phyloP scores from a whole-genome alignment of 495 filamentous ascomycete genomes.

The Copromyces sp. region DNA sequence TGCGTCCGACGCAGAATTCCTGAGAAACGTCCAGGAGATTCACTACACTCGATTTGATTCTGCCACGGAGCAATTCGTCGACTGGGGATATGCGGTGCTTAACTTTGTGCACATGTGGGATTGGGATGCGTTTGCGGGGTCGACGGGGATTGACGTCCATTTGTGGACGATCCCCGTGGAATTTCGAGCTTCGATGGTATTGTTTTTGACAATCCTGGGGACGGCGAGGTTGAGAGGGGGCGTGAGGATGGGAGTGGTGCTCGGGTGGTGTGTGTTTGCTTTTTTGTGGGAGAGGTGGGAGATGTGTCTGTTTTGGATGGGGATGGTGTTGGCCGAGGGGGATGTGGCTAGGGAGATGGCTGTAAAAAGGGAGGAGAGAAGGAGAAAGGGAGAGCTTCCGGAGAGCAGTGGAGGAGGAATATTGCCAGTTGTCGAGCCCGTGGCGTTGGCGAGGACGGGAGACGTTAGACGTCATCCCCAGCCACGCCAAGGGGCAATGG shows the following conservation, averaged over 20 bases:
- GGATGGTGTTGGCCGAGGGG: slow-evolving; percentile 31
- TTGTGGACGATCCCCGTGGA: slow-evolving; percentile 69
- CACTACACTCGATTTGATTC: slow-evolving; percentile 23
- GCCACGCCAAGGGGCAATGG: background rate
- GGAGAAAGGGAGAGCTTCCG: background rate
- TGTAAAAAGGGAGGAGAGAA: background rate
- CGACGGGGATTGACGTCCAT: slow-evolving; percentile 51
- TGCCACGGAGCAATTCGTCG: slow-evolving; percentile 16
- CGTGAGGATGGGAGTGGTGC: slow-evolving; percentile 17
- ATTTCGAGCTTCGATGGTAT: slow-evolving; percentile 52
- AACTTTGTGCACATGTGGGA: slow-evolving; percentile 31
- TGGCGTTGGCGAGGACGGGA: background rate
- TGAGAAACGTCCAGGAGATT: slow-evolving; percentile 32
- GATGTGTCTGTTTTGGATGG: slow-evolving; percentile 31
- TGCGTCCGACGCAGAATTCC: slow-evolving; percentile 23
- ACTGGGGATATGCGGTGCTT: slow-evolving; percentile 27
- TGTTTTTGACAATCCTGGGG: slow-evolving; percentile 51
- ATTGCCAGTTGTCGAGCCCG: slow-evolving; percentile 6
- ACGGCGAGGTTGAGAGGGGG: slow-evolving; percentile 20
- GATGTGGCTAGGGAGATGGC: slow-evolving; percentile 24
- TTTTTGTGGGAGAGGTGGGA: slow-evolving; percentile 31
- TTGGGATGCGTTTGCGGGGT: slow-evolving; percentile 31
- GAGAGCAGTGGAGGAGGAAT: background rate
- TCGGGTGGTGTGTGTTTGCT: slow-evolving; percentile 19
- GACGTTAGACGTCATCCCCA: background rate